Percentiles rank a stretch among this genome's conserved stretches.
Conservation (phyloP, 768 basidiomycete genomes). For the Hydnum rufescens region DNA sequence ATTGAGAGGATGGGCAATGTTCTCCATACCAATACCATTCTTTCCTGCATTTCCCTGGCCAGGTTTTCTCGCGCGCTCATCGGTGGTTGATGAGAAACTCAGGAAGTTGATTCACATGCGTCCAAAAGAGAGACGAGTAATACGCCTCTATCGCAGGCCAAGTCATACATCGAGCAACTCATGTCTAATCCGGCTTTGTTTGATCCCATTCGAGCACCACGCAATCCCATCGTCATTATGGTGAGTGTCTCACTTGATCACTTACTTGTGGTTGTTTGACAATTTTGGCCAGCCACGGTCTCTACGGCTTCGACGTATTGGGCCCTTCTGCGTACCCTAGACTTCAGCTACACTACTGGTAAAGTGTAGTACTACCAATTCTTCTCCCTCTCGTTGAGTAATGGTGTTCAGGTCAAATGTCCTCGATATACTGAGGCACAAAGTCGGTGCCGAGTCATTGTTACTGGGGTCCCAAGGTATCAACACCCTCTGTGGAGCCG, state of each 20-base stretch:
- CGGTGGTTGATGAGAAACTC: too few relatives aligned
- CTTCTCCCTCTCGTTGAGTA: not conserved
- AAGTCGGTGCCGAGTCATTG: constrained; percentile 80
- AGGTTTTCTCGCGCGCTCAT: too few relatives aligned
- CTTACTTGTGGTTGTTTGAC: too few relatives aligned
- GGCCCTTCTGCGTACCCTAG: constrained; percentile 69
- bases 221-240: constrained; percentile 82
- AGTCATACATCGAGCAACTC: constrained; percentile 22
- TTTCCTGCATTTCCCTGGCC: too few relatives aligned
- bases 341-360: constrained; percentile 83
- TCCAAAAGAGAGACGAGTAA: too few relatives aligned
- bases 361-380: not conserved
- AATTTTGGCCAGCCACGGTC: constrained; percentile 95
- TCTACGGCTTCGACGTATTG: constrained; percentile 19
- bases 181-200: constrained; percentile 60
- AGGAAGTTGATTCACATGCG: too few relatives aligned
- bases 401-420: constrained; percentile 32
- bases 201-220: constrained; percentile 57
- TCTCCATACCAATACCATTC: too few relatives aligned
- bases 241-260: too few relatives aligned
- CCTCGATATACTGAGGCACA: constrained; percentile 53
- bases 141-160: too few relatives aligned
- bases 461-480: constrained; percentile 84
- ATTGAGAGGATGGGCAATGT: too few relatives aligned
- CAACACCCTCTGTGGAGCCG: constrained; percentile 13